Evolutionary conservation across 306 rosid species (phyloP), one percentile per base, ranked within the genome.

Genomic region (Gillenia trifoliata): DNA sequence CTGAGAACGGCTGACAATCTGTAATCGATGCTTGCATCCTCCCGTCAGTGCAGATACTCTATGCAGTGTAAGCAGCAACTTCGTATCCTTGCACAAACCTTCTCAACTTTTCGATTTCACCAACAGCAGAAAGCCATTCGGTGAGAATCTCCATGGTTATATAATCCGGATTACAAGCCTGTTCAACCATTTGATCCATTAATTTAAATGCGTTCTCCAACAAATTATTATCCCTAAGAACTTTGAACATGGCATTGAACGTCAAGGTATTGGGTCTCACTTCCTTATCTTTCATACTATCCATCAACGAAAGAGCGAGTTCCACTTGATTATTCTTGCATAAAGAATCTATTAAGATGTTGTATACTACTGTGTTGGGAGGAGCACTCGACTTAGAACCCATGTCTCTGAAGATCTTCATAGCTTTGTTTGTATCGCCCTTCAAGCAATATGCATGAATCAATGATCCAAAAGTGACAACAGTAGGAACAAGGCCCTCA

Each of bases 101-200:
- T 68, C 81, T 78, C 75, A 92, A 82, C 79, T 79, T 84, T 49
- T 74, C 83, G 1, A 47, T 78, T 78, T 90, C 84, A 29, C 89
- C 90, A 40, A 73, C 85, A 0, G 85, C 80, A 49, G 86, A 65
- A 76, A 92, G 88, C 97, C 97, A 90, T 70, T 92, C 89, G 1
- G 96, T 84, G 56, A 92, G 91, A 71, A 90, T 81, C 68, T 90
- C 93, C 89, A 88, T 83, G 75, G 92, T 92, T 81, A 80, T 75
- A 63, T 84, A 85, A 81, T 92, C 90, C 47, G 97, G 91, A 66
- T 40, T 54, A 76, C 92, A 92, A 9, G 91, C 92, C 45, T 87
- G 81, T 36, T 81, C 88, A 29, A 79, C 73, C 97, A 92, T 90
- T 75, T 52, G 79, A 72, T 88, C 87, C 97, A 92, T 86, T 22